Evolutionary conservation across 352 stramenopile genomes (phyloP), one percentile per base, ranked within the genome.

Genomic region (Salisapilia sapeloensis): DNA sequence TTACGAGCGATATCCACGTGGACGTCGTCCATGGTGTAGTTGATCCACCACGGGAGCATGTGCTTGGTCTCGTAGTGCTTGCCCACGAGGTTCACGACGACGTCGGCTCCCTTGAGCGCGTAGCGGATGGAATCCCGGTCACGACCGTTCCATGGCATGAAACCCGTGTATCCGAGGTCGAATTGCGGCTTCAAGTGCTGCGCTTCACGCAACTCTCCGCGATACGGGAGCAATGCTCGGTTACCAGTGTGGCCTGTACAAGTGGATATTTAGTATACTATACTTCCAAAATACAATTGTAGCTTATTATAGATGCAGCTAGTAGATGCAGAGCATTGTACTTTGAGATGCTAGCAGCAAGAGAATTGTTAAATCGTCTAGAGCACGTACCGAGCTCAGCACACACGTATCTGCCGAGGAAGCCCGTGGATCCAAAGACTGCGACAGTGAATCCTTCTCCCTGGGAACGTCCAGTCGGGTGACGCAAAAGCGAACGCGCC

Each of bases 31-130:
- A 96, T 96, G 41, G 71, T 84, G 56, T 92, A 98, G 61, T 97
- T 85, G 75, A 91, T 93, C 70, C 77, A 90, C 74, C 70, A 90
- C 15, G 81, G 79, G 24, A 95, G 53, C 2, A 95, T 55, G 53
- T 95, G 76, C 61, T 93, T 95, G 21, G 92, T 97, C 58, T 98
- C 87, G 56, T 98, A 98, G 58, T 97, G 70, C 50, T 98, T 98
- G 30, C 93, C 93, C 33, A 98, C 79, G 8, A 98, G 43, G 59
- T 98, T 99, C 49, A 98, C 87, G 22, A 98, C 93, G 42, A 97
- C 63, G 45, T 98, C 91, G 21, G 79, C 85, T 56, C 91, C 82
- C 18, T 77, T 51, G 24, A 97, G 85, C 1, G 87, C 71, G 24
- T 95, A 60, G 24, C 67, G 58, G 33, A 98, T 96, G 30, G 78